Base-by-base conservation (phyloP, 2,329 filamentous ascomycete species). In the Colletotrichum lentis region DNA sequence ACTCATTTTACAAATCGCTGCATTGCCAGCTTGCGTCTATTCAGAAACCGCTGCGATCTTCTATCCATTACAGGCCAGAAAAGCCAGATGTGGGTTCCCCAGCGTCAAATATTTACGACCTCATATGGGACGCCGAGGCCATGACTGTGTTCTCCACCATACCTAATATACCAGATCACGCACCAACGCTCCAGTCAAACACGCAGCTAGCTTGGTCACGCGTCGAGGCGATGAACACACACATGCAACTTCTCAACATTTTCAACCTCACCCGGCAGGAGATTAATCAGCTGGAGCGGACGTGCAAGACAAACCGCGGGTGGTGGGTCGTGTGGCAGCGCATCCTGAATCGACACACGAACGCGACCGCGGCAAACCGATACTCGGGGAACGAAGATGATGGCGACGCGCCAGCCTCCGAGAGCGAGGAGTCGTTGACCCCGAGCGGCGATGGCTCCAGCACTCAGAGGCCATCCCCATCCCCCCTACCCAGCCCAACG, bases 281-380 rank as follows among this genome's bases (percentile, higher is more conserved):
- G 43, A 71, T 72, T 18, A 76, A 77, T 4, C 85, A 87, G 68
- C 75, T 86, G 3, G 89, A 91, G 75, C 82, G 86, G 22, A 90
- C 88, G 1, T 86, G 85, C 73, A 90, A 91, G 80, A 91, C 89
- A 4, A 87, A 81, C 53, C 84, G 88, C 41, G 89, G 88, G 1
- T 91, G 88, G 87, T 91, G 89, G 89, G 82, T 91, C 37, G 87
- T 90, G 31, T 91, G 89, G 89, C 88, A 84, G 55, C 81, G 87
- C 27, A 79, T 90, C 24, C 73, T 84, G 6, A 82, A 83, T 57
- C 77, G 77, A 11, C 72, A 74, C 27, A 35, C 66, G n/a, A 22
- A 63, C 1, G 37, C 16, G 10, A 39, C 46, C 16, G 18, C 58
- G 27, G 12, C 47, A 37, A 57, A 22, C 16, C 24, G 18, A 10